A percentile compares a stretch with the other conserved stretches of the same genome.
phyloP scores from a whole-genome alignment of 495 filamentous ascomycete species.

The Rostrohypoxylon terebratum region DNA sequence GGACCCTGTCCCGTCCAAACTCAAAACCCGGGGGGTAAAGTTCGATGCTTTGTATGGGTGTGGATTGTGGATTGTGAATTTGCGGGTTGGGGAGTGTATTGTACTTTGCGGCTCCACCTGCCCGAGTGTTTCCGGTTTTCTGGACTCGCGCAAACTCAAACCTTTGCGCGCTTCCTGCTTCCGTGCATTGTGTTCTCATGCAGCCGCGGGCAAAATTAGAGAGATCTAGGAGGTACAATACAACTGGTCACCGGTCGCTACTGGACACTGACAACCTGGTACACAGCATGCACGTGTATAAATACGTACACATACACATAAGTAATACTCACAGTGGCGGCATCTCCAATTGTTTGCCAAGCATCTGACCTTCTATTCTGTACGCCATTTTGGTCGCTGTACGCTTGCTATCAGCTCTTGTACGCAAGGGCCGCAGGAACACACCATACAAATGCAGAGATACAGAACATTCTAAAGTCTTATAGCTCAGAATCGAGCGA shows the following conservation, averaged over 20 bases:
- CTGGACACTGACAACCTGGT: slow-evolving; percentile 23
- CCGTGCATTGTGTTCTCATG: neutral
- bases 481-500: neutral
- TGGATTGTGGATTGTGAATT: neutral
- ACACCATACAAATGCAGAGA: slow-evolving; percentile 5
- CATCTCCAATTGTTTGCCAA: slow-evolving; percentile 11
- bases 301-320: neutral
- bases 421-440: slow-evolving; percentile 20
- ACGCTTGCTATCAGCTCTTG: neutral
- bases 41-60: neutral
- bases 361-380: slow-evolving; percentile 1
- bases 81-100: too few relatives aligned
- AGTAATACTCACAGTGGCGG: neutral
- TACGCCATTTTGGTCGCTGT: neutral
- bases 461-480: neutral
- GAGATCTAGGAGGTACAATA: neutral
- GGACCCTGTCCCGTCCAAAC: slow-evolving; percentile 41
- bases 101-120: slow-evolving; percentile 22
- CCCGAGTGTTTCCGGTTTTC: slow-evolving; percentile 34
- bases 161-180: neutral
- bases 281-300: slow-evolving; percentile 8
- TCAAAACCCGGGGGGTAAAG: slow-evolving; percentile 33
- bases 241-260: neutral
- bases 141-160: slow-evolving; percentile 23
- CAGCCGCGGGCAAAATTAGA: neutral